Conservation (phyloP, 2,329 filamentous ascomycete genomes). For the Pezicula radicicola region DNA sequence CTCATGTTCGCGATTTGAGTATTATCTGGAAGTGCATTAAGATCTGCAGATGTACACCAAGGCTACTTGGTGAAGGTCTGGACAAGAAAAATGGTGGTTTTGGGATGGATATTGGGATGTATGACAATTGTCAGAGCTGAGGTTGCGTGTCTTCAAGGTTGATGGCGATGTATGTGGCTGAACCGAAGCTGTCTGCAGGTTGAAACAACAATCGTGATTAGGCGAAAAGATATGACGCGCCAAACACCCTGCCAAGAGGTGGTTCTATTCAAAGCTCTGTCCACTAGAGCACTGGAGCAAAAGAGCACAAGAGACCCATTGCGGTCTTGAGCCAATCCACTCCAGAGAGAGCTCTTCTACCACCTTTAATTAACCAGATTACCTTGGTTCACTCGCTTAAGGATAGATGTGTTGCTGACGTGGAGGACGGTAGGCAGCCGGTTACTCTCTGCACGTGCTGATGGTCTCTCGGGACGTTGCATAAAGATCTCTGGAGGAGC, state of each 20-base stretch:
- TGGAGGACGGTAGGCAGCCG: not conserved
- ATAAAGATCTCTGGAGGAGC: not conserved
- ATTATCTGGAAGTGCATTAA: conserved; percentile 26
- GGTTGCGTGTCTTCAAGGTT: not conserved
- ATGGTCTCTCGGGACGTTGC: not conserved
- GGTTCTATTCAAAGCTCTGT: not conserved
- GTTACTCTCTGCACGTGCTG: not conserved
- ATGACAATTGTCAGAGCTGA: not conserved
- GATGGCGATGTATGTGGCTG: not conserved
- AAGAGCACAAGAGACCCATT: too few species aligned
- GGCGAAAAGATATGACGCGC: not conserved
- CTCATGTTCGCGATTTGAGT: conserved; percentile 27
- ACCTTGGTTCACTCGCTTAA: too few species aligned
- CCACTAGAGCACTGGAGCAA: not conserved
- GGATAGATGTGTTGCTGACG: too few species aligned
- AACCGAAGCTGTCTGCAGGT: not conserved
- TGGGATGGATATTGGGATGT: not conserved
- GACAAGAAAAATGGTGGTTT: not conserved
- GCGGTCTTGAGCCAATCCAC: too few species aligned
- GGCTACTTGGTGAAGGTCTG: conserved; percentile 5
- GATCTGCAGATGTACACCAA: conserved; percentile 19
- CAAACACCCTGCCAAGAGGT: not conserved
- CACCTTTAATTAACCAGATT: not conserved
- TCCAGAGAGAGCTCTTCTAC: not conserved
- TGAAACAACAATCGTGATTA: not conserved